Conservation (phyloP, 176 grass and related monocot species). For the Phyllostachys edulis region DNA sequence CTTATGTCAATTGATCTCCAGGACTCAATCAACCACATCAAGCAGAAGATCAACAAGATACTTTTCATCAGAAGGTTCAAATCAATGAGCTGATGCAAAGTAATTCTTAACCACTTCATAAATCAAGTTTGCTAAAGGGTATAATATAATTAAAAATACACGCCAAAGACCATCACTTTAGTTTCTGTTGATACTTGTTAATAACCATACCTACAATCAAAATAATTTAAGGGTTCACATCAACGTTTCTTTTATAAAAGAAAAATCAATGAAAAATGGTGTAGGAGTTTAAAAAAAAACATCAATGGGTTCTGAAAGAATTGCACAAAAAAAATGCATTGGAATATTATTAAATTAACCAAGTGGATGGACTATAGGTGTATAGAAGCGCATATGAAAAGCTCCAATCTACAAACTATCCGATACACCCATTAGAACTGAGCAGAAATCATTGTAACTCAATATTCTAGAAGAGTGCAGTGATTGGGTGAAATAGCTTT, state of each 20-base stretch:
- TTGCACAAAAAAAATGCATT: neutral
- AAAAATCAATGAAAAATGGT: neutral
- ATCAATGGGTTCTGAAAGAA: conserved; percentile 1
- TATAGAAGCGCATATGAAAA: neutral
- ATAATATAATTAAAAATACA: neutral
- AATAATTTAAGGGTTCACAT: neutral
- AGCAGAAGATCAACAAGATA: neutral
- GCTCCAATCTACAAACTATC: neutral
- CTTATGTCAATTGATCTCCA: neutral
- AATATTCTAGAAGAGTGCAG: neutral
- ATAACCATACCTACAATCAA: neutral
- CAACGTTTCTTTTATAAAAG: neutral
- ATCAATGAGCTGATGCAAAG: neutral
- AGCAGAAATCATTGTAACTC: neutral
- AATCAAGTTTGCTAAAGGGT: neutral
- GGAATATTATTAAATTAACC: neutral
- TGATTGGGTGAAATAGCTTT: neutral
- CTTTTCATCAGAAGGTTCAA: neutral
- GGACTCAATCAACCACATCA: neutral
- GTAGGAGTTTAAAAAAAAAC: neutral
- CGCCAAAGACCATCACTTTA: neutral
- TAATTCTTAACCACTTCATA: neutral
- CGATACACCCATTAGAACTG: neutral
- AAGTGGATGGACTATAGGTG: neutral
- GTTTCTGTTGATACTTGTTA: neutral